Evolutionary conservation across 2,329 filamentous ascomycete species (phyloP).

Genomic region (Colletotrichum tamarilloi): DNA sequence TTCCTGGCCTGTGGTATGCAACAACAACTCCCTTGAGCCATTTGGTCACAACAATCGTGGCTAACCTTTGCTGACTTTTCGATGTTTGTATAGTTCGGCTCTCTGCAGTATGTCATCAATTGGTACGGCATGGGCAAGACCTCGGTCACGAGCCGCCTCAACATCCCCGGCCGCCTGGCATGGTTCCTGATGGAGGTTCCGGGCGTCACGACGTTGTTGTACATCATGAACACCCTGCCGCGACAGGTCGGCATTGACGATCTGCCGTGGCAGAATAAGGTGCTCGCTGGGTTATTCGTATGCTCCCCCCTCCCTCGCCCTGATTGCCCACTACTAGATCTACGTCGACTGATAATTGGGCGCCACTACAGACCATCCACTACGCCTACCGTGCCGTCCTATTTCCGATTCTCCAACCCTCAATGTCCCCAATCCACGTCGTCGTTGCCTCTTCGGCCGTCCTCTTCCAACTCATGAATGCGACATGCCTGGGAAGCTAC

Average conservation of each 20-base stretch:
- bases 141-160: constrained; percentile 77
- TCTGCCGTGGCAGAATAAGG: constrained; percentile 82
- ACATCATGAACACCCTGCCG: constrained; percentile 79
- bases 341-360: not conserved
- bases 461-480: constrained; percentile 85
- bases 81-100: constrained; percentile 67
- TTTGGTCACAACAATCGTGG: not conserved
- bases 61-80: not conserved
- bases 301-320: constrained; percentile 38
- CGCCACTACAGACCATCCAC: constrained; percentile 73
- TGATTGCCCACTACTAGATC: not conserved
- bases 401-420: constrained; percentile 85
- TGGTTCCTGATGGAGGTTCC: constrained; percentile 92
- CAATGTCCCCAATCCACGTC: constrained; percentile 89
- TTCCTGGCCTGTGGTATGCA: constrained; percentile 62
- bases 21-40: no score
- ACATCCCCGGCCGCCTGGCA: constrained; percentile 87
- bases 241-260: constrained; percentile 64
- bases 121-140: constrained; percentile 97
- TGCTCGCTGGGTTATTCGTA: constrained; percentile 76
- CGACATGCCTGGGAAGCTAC: constrained; percentile 81
- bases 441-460: constrained; percentile 73
- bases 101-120: constrained; percentile 78
- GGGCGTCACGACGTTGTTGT: constrained; percentile 81
- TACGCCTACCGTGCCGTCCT: constrained; percentile 91